Conservation (phyloP, 257 asterid genomes). For the Penstemon newberryi region DNA sequence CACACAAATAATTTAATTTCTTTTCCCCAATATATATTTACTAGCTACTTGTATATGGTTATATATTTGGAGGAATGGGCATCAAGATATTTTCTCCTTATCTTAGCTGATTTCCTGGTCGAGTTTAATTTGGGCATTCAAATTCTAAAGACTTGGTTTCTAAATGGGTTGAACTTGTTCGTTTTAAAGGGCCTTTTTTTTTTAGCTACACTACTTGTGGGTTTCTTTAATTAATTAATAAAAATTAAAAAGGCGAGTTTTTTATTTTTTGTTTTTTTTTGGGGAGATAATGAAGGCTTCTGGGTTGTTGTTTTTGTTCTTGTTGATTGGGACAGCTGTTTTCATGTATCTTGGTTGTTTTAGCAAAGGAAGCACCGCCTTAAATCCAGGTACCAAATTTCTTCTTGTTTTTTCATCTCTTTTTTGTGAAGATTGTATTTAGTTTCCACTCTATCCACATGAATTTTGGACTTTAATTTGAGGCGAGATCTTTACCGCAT, state of each 20-base stretch:
- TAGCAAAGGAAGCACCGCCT: constrained; percentile 33
- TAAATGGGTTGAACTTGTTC: constrained; percentile 34
- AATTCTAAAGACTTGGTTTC: not conserved
- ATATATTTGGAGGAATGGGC: constrained; percentile 37
- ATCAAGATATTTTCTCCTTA: constrained; percentile 30
- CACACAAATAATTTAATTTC: constrained; percentile 12
- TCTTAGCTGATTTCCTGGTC: constrained; percentile 45
- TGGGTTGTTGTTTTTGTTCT: constrained; percentile 45
- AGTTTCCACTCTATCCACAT: not conserved
- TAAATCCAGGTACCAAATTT: constrained; percentile 33
- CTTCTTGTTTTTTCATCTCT: not conserved
- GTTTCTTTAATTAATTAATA: not conserved
- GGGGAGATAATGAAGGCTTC: constrained; percentile 48
- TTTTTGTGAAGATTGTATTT: not conserved
- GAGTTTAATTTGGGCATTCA: not conserved
- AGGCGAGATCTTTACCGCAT: too few relatives aligned
- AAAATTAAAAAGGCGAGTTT: not conserved
- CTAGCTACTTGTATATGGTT: not conserved
- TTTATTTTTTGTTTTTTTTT: not conserved
- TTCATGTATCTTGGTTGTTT: constrained; percentile 35
- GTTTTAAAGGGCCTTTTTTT: constrained; percentile 15
- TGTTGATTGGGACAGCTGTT: constrained; percentile 33
- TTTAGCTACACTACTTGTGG: not conserved
- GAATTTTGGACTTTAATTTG: too few relatives aligned
- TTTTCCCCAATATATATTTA: too few relatives aligned